Conservation (phyloP, 2,329 filamentous ascomycete genomes). For the Pseudopyricularia cyperi region DNA sequence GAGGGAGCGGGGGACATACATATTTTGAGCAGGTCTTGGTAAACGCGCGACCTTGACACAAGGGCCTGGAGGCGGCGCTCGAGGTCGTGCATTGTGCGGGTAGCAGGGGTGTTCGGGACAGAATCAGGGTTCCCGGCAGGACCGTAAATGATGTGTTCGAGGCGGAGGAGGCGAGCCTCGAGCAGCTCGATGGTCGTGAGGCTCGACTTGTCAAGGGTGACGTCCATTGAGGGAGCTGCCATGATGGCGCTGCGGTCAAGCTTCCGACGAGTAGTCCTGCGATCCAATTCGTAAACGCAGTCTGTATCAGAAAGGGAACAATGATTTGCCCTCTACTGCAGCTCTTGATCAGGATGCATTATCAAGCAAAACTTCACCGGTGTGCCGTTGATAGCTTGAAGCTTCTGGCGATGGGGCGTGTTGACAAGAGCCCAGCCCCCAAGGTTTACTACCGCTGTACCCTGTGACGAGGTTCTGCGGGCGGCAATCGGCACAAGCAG, state of each 20-base stretch:
- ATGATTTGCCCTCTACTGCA: too few species aligned
- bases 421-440: too few species aligned
- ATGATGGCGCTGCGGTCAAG: neutral
- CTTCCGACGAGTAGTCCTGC: too few species aligned
- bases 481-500: too few species aligned
- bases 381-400: too few species aligned
- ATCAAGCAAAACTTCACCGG: too few species aligned
- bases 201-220: slow-evolving; percentile 35
- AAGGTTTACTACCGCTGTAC: too few species aligned
- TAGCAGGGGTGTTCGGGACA: slow-evolving; percentile 24
- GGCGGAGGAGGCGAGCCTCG: slow-evolving; percentile 42
- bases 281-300: too few species aligned
- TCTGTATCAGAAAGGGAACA: too few species aligned
- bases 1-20: slow-evolving; percentile 26
- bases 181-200: slow-evolving; percentile 42
- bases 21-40: slow-evolving; percentile 46
- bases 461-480: too few species aligned
- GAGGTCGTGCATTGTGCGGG: slow-evolving; percentile 32
- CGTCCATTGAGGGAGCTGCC: slow-evolving; percentile 8
- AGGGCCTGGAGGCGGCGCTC: slow-evolving; percentile 40
- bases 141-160: slow-evolving; percentile 47
- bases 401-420: too few species aligned
- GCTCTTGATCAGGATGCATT: too few species aligned
- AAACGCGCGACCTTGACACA: slow-evolving; percentile 38
- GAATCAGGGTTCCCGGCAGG: slow-evolving; percentile 12